Conservation (phyloP, 1,284 basidiomycete species). For the Pholiota adiposa region DNA sequence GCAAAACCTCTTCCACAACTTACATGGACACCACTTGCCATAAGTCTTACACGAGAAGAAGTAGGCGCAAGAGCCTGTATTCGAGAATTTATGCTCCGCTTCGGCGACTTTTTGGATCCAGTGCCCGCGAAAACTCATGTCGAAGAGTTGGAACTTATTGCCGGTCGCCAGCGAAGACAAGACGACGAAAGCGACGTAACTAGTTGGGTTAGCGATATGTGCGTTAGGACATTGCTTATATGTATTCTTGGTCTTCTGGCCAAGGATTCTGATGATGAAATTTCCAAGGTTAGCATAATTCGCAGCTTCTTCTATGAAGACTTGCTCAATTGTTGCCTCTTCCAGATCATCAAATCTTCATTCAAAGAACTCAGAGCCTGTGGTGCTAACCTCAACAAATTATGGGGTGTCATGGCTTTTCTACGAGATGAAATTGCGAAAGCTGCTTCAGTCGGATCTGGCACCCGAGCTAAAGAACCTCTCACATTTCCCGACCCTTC, state of each 20-base stretch:
- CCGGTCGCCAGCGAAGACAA: slow-evolving; percentile 38
- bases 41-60: slow-evolving; percentile 46
- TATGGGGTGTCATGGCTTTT: slow-evolving; percentile 58
- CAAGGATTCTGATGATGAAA: slow-evolving; percentile 45
- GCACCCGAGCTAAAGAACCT: slow-evolving; percentile 11
- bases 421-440: slow-evolving; percentile 45
- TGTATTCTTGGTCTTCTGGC: slow-evolving; percentile 61
- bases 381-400: slow-evolving; percentile 60
- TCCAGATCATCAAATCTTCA: slow-evolving; percentile 48
- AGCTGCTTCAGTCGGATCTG: slow-evolving; percentile 19
- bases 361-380: slow-evolving; percentile 54
- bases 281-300: slow-evolving; percentile 30
- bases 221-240: slow-evolving; percentile 61
- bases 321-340: not conserved
- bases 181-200: slow-evolving; percentile 46
- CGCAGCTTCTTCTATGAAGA: not conserved
- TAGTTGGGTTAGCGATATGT: slow-evolving; percentile 66
- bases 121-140: slow-evolving; percentile 54
- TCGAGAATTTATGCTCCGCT: slow-evolving; percentile 74
- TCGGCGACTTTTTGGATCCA: slow-evolving; percentile 53
- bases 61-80: slow-evolving; percentile 68
- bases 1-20: slow-evolving; percentile 37
- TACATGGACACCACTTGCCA: slow-evolving; percentile 55
- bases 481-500: slow-evolving; percentile 57
- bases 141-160: slow-evolving; percentile 69